Percentiles rank a stretch among this genome's conserved stretches.
Evolutionary conservation across 163 green algal genomes (phyloP).

Genomic region (Scenedesmus sp.): DNA sequence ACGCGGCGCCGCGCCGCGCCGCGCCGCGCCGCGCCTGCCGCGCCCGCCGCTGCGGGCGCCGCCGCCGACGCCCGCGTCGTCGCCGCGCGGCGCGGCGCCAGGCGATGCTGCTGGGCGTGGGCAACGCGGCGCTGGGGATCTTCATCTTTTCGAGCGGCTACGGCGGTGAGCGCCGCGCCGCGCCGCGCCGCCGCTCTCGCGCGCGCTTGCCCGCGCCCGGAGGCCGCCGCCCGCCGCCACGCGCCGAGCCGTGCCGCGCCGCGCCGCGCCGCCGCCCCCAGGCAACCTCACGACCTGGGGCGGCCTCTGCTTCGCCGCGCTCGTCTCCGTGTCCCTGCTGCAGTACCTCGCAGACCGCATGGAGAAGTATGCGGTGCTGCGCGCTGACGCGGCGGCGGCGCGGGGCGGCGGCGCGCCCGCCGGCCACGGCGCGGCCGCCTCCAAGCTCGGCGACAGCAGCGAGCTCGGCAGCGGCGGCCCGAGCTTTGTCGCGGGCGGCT

Average conservation of each 20-base stretch:
- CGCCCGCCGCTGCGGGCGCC: no score
- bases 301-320: background rate
- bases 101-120: slow-evolving; percentile 20
- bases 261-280: background rate
- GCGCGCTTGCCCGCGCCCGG: background rate
- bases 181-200: background rate
- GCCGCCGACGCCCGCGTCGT: no score
- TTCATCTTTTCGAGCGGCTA: slow-evolving; percentile 32
- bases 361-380: slow-evolving; percentile 39
- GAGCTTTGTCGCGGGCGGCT: no score
- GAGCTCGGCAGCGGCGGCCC: no score
- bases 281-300: background rate
- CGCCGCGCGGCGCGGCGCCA: no score
- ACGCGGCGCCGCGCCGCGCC: no score
- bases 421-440: no score
- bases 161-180: slow-evolving; percentile 10
- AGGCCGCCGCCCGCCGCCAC: no score
- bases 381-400: no score
- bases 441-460: no score
- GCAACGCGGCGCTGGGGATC: slow-evolving; percentile 14
- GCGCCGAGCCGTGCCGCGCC: background rate
- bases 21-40: no score
- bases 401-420: no score
- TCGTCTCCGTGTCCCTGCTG: background rate
- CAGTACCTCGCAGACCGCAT: slow-evolving; percentile 27